These are phyloP conservation scores for Suhomyces terraborum DNA, from an alignment of 1,139 yeast genomes.

Conservation along the genomic window DNA sequence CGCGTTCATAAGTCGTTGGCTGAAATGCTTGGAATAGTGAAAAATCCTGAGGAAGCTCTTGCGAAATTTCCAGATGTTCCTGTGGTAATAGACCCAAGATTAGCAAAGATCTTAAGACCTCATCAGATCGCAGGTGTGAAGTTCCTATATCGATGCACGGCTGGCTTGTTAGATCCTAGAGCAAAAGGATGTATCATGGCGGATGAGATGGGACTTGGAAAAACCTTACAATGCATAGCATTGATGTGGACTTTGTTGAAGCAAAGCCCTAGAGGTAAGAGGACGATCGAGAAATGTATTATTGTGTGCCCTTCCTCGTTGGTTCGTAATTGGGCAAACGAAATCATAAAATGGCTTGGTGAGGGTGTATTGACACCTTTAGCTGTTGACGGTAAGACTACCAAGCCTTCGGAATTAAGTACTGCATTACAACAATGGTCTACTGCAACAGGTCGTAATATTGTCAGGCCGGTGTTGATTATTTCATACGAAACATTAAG, in stretches of 20 bases:
- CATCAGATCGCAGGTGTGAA: constrained; percentile 97
- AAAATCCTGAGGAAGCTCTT: constrained; percentile 49
- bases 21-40: constrained; percentile 75
- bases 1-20: constrained; percentile 67
- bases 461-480: constrained; percentile 90
- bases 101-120: constrained; percentile 84
- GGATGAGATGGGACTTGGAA: constrained; percentile 98
- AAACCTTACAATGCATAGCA: constrained; percentile 90
- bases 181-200: constrained; percentile 99
- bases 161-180: constrained; percentile 81
- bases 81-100: constrained; percentile 90
- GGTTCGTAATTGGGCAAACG: constrained; percentile 98
- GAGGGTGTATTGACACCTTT: constrained; percentile 85
- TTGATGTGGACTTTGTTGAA: constrained; percentile 90
- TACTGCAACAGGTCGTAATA: constrained; percentile 79
- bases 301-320: constrained; percentile 95
- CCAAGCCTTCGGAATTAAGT: constrained; percentile 67
- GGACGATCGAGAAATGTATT: constrained; percentile 84
- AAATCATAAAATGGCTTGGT: constrained; percentile 93
- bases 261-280: constrained; percentile 88
- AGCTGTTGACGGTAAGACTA: constrained; percentile 87
- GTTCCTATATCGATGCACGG: constrained; percentile 84
- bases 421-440: constrained; percentile 84
- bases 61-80: constrained; percentile 81
- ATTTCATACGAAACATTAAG: constrained; percentile 95